Base-by-base conservation (phyloP, 345 rosid species). In the Mangifera indica region DNA sequence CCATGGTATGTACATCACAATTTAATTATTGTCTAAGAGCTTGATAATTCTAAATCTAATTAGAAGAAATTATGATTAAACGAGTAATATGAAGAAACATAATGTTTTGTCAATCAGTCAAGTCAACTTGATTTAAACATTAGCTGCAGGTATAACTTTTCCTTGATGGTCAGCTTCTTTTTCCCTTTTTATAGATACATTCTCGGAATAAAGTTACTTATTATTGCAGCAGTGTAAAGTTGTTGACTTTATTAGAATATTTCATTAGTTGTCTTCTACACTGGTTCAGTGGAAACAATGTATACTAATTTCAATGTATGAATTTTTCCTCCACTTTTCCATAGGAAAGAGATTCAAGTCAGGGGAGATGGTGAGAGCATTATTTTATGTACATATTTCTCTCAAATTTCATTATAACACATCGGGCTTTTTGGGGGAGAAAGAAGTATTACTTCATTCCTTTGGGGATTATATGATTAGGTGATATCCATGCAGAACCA, bases 271-370 rank as follows among this genome's bases (percentile, higher is more conserved):
- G 5, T 60, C 20, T 32, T 34, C 48, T 21, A 17, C 7, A 11
- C 66, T 44, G 17, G 58, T 40, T 15, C n/a, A 56, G n/a, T 34
- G 61, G 54, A 67, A 9, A 24, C 62, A 53, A 56, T 60, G 11
- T 29, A 10, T 24, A 37, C 32, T 15, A n/a, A 22, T 45, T 72
- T 22, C 52, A 34, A 22, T 2, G 32, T 55, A 7, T 10, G 51
- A 40, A 37, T n/a, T 9, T 49, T 49, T 12, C 40, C n/a, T 18
- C 65, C 32, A 22, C 54, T 60, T 76, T 64, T 71, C 72, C 21
- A 69, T 91, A 93, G 97, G 98, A 88, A 85, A 81, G 94, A 91
- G 79, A 78, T 89, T 74, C 83, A 75, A 72, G 68, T 84, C 57
- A 48, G 55, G 66, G 86, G 78, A 17, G 21, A 52, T 72, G 74